Percentiles rank a stretch among this genome's conserved stretches.
Evolutionary conservation across 2,329 filamentous ascomycete species (phyloP).

Genomic region (Bisporella sp.): DNA sequence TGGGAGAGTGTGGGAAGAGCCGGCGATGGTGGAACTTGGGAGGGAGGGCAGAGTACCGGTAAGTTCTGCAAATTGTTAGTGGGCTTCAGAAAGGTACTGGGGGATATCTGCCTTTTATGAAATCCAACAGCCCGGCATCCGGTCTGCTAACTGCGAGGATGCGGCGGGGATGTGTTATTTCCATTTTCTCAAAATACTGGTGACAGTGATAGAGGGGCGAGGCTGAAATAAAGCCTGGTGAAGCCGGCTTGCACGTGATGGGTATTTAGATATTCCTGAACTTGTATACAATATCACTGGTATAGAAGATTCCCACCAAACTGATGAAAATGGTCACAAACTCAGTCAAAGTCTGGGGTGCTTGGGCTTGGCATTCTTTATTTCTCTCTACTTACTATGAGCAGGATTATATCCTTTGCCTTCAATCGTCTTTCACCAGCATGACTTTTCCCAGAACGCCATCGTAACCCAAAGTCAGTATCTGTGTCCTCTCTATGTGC

Average conservation of each 20-base stretch:
- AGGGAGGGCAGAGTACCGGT: conserved; percentile 38
- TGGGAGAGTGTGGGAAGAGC: conserved; percentile 48
- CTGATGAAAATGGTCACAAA: too few species aligned
- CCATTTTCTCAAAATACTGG: conserved; percentile 18
- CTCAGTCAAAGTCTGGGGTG: too few species aligned
- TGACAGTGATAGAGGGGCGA: background rate
- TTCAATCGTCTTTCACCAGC: conserved; percentile 2
- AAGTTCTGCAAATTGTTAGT: conserved; percentile 36
- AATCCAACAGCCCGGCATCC: conserved; percentile 38
- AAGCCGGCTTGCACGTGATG: too few species aligned
- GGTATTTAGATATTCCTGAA: too few species aligned
- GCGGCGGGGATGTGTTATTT: conserved; percentile 44
- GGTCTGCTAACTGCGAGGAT: conserved; percentile 44
- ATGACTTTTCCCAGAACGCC: conserved; percentile 23
- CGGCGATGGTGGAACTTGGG: conserved; percentile 37
- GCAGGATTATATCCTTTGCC: background rate
- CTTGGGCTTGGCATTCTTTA: too few species aligned
- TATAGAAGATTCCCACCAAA: too few species aligned
- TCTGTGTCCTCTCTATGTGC: conserved; percentile 1
- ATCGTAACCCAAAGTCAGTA: conserved; percentile 13
- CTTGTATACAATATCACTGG: too few species aligned
- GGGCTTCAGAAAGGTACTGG: background rate
- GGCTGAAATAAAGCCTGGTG: too few species aligned
- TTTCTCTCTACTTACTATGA: too few species aligned
- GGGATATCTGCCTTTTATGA: conserved; percentile 45